Percentiles rank a stretch among this genome's conserved stretches.
Conservation (phyloP, 306 rosid species). For the Leucaena leucocephala region DNA sequence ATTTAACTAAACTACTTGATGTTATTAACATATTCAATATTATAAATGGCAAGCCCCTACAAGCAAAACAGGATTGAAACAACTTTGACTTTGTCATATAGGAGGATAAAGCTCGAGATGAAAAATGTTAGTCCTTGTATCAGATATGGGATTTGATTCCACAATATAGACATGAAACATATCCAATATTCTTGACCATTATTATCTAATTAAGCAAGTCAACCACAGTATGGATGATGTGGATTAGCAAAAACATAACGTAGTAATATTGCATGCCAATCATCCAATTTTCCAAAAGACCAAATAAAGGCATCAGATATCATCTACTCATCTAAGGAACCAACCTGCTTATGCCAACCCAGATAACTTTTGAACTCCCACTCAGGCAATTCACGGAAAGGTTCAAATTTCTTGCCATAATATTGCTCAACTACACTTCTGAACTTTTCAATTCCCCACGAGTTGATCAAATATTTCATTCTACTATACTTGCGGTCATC, state of each 20-base stretch:
- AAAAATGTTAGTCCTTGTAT: slow-evolving; percentile 19
- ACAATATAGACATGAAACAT: slow-evolving; percentile 23
- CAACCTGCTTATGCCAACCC: slow-evolving; percentile 99
- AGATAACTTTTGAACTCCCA: slow-evolving; percentile 94
- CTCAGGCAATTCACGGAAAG: slow-evolving; percentile 75
- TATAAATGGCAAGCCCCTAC: slow-evolving; percentile 24
- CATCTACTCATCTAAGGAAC: slow-evolving; percentile 38
- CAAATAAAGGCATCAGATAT: slow-evolving; percentile 32
- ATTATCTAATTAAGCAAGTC: not conserved
- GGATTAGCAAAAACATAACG: slow-evolving; percentile 28
- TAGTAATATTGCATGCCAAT: not conserved
- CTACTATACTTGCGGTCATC: slow-evolving; percentile 97
- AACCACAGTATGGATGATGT: not conserved
- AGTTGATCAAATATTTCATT: slow-evolving; percentile 88
- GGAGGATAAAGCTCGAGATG: slow-evolving; percentile 8
- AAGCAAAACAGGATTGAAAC: slow-evolving; percentile 31
- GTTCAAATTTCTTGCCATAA: slow-evolving; percentile 90
- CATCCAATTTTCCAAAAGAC: not conserved
- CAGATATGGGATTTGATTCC: slow-evolving; percentile 33
- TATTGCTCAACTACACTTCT: slow-evolving; percentile 76
- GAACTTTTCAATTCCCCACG: slow-evolving; percentile 98
- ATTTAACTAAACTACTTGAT: not conserved
- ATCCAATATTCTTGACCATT: slow-evolving; percentile 22
- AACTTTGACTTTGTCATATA: slow-evolving; percentile 12
- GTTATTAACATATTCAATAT: not conserved